Conservation (phyloP, 495 filamentous ascomycete species). For the Astrothelium macrocarpum region DNA sequence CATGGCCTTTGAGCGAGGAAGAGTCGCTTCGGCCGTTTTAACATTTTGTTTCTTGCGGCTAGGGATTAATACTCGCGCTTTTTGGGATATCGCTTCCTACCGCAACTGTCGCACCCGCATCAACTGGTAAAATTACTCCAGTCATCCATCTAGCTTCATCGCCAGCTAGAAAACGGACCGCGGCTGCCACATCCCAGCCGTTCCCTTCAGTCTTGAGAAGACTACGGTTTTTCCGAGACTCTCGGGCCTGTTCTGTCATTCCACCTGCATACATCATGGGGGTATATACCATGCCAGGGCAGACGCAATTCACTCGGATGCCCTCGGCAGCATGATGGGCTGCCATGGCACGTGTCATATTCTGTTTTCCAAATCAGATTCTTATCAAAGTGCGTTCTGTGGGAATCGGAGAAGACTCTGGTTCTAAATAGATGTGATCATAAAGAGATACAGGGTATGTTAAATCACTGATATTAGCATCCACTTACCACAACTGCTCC, state of each 20-base stretch:
- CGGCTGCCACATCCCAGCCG: slow-evolving; percentile 23
- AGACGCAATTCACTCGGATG: slow-evolving; percentile 24
- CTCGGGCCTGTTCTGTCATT: slow-evolving; percentile 22
- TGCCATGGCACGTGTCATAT: slow-evolving; percentile 26
- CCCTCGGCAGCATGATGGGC: slow-evolving; percentile 17
- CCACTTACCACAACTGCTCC: slow-evolving; percentile 31
- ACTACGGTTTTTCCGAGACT: slow-evolving; percentile 19
- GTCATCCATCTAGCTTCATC: slow-evolving; percentile 26
- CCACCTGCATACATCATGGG: slow-evolving; percentile 26
- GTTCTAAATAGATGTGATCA: too few relatives aligned
- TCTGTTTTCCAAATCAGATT: slow-evolving; percentile 2
- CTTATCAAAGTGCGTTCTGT: too few relatives aligned
- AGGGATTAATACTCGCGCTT: slow-evolving; percentile 5
- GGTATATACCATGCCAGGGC: slow-evolving; percentile 23
- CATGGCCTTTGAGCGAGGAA: not conserved
- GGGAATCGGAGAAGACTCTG: too few relatives aligned
- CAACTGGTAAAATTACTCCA: slow-evolving; percentile 20
- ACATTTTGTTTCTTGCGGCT: not conserved
- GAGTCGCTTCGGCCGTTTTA: not conserved
- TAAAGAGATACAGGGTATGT: too few relatives aligned
- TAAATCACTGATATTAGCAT: too few relatives aligned
- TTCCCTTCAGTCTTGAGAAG: slow-evolving; percentile 24
- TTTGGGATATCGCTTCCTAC: slow-evolving; percentile 13
- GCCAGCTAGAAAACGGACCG: slow-evolving; percentile 22
- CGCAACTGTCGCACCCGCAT: slow-evolving; percentile 19